These are phyloP conservation scores for Plenodomus biglobosus DNA, from an alignment of 2,329 filamentous ascomycete species.

Conservation along the genomic window DNA sequence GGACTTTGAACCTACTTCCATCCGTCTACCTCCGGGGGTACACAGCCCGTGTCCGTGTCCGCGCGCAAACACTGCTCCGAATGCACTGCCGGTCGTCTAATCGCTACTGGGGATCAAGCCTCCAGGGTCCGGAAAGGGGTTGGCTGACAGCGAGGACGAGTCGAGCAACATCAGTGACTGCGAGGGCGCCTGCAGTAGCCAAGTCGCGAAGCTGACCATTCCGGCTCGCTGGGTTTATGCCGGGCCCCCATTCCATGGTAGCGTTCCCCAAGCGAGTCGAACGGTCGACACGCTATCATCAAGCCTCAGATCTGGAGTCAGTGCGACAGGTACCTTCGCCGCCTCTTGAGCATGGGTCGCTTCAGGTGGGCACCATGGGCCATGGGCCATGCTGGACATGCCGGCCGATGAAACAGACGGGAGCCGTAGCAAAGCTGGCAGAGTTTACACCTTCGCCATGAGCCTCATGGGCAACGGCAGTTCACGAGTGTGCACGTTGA, in stretches of 20 bases:
- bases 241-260: constrained; percentile 26
- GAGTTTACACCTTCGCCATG: background rate
- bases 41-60: constrained; percentile 25
- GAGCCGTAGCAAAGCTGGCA: background rate
- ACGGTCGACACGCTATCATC: constrained; percentile 7
- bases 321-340: background rate
- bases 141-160: constrained; percentile 18
- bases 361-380: constrained; percentile 2
- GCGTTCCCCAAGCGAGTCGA: constrained; percentile 20
- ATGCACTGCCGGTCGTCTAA: constrained; percentile 20
- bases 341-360: background rate
- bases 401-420: constrained; percentile 1
- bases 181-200: constrained; percentile 18
- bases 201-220: constrained; percentile 17
- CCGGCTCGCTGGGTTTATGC: constrained; percentile 9
- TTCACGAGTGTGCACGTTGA: constrained; percentile 1
- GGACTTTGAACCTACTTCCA: constrained; percentile 17
- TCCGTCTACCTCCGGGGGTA: constrained; percentile 25
- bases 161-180: constrained; percentile 23
- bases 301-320: constrained; percentile 16
- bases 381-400: constrained; percentile 1
- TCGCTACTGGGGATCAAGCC: constrained; percentile 17
- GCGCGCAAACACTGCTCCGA: constrained; percentile 15
- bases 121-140: constrained; percentile 17
- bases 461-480: background rate